A percentile compares a stretch with the other conserved stretches of the same genome.
These are phyloP conservation scores for Colletotrichum chrysophilum DNA, from an alignment of 2,329 filamentous ascomycete species.

Conservation along the genomic window DNA sequence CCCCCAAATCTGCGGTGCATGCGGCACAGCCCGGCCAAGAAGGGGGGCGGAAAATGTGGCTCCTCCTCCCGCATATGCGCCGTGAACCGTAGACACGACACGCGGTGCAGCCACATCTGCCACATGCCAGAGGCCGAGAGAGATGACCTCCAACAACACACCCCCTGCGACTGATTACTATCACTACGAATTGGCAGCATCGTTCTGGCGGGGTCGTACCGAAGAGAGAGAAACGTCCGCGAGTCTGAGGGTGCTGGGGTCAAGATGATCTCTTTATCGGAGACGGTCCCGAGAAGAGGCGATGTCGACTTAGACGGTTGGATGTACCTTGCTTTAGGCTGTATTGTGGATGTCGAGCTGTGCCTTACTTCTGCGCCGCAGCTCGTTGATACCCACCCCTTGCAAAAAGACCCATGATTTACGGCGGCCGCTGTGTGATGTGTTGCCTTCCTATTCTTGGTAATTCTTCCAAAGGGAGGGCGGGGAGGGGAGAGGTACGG, in stretches of 20 bases:
- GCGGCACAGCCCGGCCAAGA: not conserved
- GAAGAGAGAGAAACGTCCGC: not conserved
- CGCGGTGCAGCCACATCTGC: slow-evolving; percentile 5
- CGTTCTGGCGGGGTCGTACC: not conserved
- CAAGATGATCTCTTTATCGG: not conserved
- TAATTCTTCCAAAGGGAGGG: not conserved
- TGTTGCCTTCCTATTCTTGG: not conserved
- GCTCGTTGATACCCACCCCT: not conserved
- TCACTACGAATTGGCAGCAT: not conserved
- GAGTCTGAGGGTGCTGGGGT: not conserved
- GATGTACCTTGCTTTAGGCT: not conserved
- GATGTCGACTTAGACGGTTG: not conserved
- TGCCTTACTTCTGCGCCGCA: not conserved
- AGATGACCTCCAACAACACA: not conserved
- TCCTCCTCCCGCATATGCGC: not conserved
- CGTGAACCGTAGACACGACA: not conserved
- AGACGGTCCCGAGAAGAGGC: not conserved
- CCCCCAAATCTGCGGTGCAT: not conserved
- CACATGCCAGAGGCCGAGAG: not conserved
- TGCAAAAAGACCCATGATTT: not conserved
- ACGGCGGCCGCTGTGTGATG: not conserved
- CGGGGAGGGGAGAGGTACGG: not conserved
- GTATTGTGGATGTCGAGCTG: not conserved
- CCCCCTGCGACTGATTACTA: not conserved
- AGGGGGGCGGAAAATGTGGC: not conserved